Base-by-base conservation (phyloP, 2,329 filamentous ascomycete genomes). In the Fusarium multiceps region DNA sequence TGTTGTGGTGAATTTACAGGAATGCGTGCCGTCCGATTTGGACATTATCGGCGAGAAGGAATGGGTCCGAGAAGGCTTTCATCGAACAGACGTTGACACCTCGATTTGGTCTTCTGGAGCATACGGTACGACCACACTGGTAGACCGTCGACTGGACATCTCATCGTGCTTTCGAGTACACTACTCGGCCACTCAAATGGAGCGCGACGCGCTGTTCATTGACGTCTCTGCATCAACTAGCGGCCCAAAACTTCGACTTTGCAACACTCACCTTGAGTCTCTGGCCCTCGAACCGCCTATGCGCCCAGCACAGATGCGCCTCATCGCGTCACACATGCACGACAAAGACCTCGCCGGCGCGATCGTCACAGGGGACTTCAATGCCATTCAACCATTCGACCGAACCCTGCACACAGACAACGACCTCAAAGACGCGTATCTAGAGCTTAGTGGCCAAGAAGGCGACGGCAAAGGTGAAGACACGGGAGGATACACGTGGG, bases 221-320 rank as follows among this genome's bases (percentile, higher is more conserved):
- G 87, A 89, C 55, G 46, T 23, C 1, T 3, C 13, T 1, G 5
- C 37, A 1, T 3, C n/a, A 4, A 23, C 30, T 0, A 4, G 16
- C 2, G 23, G 56, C 56, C 34, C 75, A 71, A 50, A 76, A 75
- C 0, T 88, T 8, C 81, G 86, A 6, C 71, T 89, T 6, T 87
- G 86, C 75, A 88, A 87, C 72, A 84, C 83, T 1, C 87, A 89
- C 71, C 83, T 89, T 6, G 87, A 89, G 73, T 87, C 85, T 4
- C 76, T 89, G 18, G 78, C 81, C 0, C 76, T 82, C 1, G 74
- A 82, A 7, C 85, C 85, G 1, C 85, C 86, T 1, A 75, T 81
- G 20, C 81, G 87, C 0, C 85, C 85, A 0, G 69, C 77, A 0
- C 87, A 89, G 71, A 75, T 89, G 55, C 72, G 78, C 23, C 68